Percentiles rank a stretch among this genome's conserved stretches.
Evolutionary conservation across 805 yeast species (phyloP).

Genomic region (Yueomyces sinensis): DNA sequence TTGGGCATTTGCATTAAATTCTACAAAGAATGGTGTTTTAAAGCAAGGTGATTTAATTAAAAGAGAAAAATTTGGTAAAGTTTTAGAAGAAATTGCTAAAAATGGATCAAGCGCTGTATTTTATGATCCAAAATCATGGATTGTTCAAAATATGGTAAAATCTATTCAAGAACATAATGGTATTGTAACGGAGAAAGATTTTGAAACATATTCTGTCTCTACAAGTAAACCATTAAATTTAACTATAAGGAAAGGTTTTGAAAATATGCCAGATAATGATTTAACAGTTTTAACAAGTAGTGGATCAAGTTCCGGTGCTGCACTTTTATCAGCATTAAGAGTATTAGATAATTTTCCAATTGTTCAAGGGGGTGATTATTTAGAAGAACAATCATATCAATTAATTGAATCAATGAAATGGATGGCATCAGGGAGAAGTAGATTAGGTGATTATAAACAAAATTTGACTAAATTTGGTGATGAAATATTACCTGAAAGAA

Average conservation of each 20-base stretch:
- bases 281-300: slow-evolving; percentile 41
- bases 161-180: slow-evolving; percentile 51
- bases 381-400: slow-evolving; percentile 43
- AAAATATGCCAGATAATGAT: slow-evolving; percentile 25
- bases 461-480: slow-evolving; percentile 4
- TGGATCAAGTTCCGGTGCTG: slow-evolving; percentile 79
- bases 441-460: slow-evolving; percentile 55
- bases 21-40: slow-evolving; percentile 23
- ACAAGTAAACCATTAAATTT: slow-evolving; percentile 25
- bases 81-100: slow-evolving; percentile 54
- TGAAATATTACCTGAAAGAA: slow-evolving; percentile 22
- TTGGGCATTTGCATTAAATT: slow-evolving; percentile 46
- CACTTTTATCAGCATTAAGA: slow-evolving; percentile 60
- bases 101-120: slow-evolving; percentile 69
- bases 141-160: slow-evolving; percentile 46
- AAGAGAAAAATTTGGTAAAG: slow-evolving; percentile 51
- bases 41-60: slow-evolving; percentile 45
- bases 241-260: slow-evolving; percentile 15
- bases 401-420: slow-evolving; percentile 84
- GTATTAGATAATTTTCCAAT: slow-evolving; percentile 38
- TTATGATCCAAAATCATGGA: slow-evolving; percentile 70
- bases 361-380: slow-evolving; percentile 33
- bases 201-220: slow-evolving; percentile 43
- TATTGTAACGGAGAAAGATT: slow-evolving; percentile 49
- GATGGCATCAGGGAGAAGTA: slow-evolving; percentile 78